Evolutionary conservation across 75 land plant species (phyloP).

Genomic region (Pinus albicaulis): DNA sequence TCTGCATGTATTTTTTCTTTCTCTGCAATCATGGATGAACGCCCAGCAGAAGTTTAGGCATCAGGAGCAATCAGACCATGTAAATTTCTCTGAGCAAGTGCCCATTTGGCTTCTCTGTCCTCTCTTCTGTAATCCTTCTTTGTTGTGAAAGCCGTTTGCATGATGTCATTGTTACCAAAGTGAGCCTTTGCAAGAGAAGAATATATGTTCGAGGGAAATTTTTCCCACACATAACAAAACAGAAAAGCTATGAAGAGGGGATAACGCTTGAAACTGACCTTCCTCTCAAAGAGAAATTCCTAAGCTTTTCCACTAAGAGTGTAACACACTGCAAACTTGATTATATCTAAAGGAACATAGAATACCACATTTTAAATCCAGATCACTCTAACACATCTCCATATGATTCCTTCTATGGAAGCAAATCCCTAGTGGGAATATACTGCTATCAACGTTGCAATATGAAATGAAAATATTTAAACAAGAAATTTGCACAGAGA

Average conservation of each 20-base stretch:
- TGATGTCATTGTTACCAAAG: not conserved
- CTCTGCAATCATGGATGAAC: slow-evolving; percentile 54
- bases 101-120: slow-evolving; percentile 60
- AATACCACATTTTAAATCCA: slow-evolving; percentile 66
- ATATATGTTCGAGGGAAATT: not conserved
- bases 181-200: not conserved
- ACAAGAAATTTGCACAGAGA: too few species aligned
- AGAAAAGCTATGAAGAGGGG: not conserved
- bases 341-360: slow-evolving; percentile 66
- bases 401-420: slow-evolving; percentile 56
- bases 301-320: slow-evolving; percentile 66
- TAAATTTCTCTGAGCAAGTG: slow-evolving; percentile 39
- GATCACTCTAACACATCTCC: slow-evolving; percentile 79
- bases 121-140: slow-evolving; percentile 64
- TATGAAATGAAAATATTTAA: slow-evolving; percentile 17
- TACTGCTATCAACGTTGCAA: slow-evolving; percentile 72
- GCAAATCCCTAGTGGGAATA: slow-evolving; percentile 67
- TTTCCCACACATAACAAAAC: not conserved
- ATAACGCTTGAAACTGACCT: slow-evolving; percentile 26
- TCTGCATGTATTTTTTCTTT: slow-evolving; percentile 69
- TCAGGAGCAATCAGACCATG: slow-evolving; percentile 42
- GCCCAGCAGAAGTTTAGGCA: slow-evolving; percentile 16
- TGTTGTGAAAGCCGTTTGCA: slow-evolving; percentile 56
- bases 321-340: slow-evolving; percentile 70
- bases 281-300: slow-evolving; percentile 54